Conservation (phyloP, 768 basidiomycete species). For the Lactarius evosmus region DNA sequence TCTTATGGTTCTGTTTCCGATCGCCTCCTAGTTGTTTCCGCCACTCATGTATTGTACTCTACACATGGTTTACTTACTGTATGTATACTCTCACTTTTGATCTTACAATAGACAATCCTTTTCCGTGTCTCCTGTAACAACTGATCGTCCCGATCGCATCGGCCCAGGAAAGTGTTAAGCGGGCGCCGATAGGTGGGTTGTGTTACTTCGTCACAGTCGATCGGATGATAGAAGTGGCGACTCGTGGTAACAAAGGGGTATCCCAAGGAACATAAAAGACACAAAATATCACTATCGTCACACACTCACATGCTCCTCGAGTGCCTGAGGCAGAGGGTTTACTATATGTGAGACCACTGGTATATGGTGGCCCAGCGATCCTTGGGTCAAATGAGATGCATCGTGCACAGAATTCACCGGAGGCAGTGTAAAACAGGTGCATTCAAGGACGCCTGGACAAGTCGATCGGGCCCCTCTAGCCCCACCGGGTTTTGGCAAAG, state of each 20-base stretch:
- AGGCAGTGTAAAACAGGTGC: conserved; percentile 13
- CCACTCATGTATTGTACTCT: conserved; percentile 18
- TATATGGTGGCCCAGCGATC: conserved; percentile 1
- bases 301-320: not conserved
- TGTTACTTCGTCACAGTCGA: not conserved
- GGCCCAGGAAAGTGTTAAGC: not conserved
- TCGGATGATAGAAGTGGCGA: not conserved
- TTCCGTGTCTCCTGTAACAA: not conserved
- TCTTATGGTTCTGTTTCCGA: conserved; percentile 7
- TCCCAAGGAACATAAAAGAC: not conserved
- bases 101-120: conserved; percentile 16
- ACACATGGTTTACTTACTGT: conserved; percentile 21
- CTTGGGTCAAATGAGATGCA: conserved; percentile 12
- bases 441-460: conserved; percentile 4
- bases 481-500: not conserved
- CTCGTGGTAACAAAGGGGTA: not conserved
- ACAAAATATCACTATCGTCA: not conserved
- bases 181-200: not conserved
- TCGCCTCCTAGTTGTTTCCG: not conserved
- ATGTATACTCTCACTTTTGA: conserved; percentile 15
- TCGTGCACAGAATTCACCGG: conserved; percentile 15
- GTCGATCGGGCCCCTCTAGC: not conserved
- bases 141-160: conserved; percentile 18
- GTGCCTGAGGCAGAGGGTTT: conserved; percentile 23
- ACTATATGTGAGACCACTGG: not conserved